These are phyloP conservation scores for Sordariomycetes sp. DNA, from an alignment of 2,329 filamentous ascomycete genomes.

Conservation along the genomic window DNA sequence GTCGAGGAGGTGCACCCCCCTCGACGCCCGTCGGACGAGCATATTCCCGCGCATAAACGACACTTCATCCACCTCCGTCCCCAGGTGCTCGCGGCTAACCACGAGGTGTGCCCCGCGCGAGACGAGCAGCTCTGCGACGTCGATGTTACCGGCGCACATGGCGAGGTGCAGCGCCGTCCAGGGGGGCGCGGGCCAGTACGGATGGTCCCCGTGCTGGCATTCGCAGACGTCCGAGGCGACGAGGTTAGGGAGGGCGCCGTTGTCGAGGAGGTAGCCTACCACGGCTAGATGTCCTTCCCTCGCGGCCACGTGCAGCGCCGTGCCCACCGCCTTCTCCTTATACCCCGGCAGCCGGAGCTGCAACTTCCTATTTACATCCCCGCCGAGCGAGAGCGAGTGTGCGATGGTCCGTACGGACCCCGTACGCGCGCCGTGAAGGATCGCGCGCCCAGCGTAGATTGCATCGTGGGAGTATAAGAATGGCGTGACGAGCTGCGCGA, in stretches of 20 bases:
- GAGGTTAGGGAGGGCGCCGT: neutral
- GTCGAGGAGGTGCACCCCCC: conserved; percentile 1
- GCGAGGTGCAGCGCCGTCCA: conserved; percentile 4
- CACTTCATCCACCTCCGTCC: neutral
- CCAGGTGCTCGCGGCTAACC: neutral
- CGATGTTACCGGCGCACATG: neutral
- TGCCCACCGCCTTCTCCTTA: neutral
- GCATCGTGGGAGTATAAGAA: conserved; percentile 3
- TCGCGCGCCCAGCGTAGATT: neutral
- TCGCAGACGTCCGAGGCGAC: neutral
- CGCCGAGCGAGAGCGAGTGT: conserved; percentile 1
- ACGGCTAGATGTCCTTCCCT: neutral
- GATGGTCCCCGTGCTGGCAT: conserved; percentile 2
- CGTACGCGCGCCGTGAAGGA: conserved; percentile 1
- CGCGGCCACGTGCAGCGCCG: conserved; percentile 2
- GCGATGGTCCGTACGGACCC: neutral
- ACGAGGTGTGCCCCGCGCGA: neutral
- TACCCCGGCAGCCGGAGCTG: neutral
- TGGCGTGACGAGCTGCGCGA: neutral
- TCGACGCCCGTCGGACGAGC: neutral
- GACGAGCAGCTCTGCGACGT: conserved; percentile 3
- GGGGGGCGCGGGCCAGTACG: conserved; percentile 1
- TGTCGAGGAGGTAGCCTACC: conserved; percentile 1
- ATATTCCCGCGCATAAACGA: neutral
- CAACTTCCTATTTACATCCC: neutral